Evolutionary conservation across 495 filamentous ascomycete species (phyloP).

Genomic region (Terfezia boudieri): DNA sequence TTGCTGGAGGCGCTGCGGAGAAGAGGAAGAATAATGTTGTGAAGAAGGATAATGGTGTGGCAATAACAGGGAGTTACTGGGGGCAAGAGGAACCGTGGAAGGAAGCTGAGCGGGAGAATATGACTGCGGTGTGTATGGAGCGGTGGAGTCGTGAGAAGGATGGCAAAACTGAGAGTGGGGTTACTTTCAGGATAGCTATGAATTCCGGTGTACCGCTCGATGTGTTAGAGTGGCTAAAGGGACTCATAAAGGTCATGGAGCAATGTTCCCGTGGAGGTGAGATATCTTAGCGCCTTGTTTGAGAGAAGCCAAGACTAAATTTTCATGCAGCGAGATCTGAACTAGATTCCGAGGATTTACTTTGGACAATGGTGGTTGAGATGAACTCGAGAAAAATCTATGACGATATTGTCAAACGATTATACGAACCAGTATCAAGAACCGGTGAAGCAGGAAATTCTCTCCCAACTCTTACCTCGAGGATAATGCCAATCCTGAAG

Average conservation of each 20-base stretch:
- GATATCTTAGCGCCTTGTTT: conserved; percentile 4
- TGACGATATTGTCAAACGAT: conserved; percentile 10
- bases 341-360: conserved; percentile 7
- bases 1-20: conserved; percentile 9
- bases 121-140: conserved; percentile 17
- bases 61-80: not conserved
- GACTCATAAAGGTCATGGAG: conserved; percentile 8
- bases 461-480: conserved; percentile 4
- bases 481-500: not conserved
- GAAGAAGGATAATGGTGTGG: not conserved
- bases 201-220: conserved; percentile 14
- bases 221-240: conserved; percentile 14
- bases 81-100: not conserved
- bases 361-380: conserved; percentile 14
- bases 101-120: conserved; percentile 1
- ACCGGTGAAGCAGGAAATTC: conserved; percentile 3
- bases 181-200: conserved; percentile 16
- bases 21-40: not conserved
- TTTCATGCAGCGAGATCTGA: conserved; percentile 5
- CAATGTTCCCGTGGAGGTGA: conserved; percentile 13
- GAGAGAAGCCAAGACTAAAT: conserved; percentile 4
- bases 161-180: not conserved
- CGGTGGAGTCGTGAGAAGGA: conserved; percentile 3
- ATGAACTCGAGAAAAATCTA: conserved; percentile 10
- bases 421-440: conserved; percentile 3